A percentile compares a stretch with the other conserved stretches of the same genome.
phyloP scores from a whole-genome alignment of 2,329 filamentous ascomycete species.

The Harringtonia aguacate region DNA sequence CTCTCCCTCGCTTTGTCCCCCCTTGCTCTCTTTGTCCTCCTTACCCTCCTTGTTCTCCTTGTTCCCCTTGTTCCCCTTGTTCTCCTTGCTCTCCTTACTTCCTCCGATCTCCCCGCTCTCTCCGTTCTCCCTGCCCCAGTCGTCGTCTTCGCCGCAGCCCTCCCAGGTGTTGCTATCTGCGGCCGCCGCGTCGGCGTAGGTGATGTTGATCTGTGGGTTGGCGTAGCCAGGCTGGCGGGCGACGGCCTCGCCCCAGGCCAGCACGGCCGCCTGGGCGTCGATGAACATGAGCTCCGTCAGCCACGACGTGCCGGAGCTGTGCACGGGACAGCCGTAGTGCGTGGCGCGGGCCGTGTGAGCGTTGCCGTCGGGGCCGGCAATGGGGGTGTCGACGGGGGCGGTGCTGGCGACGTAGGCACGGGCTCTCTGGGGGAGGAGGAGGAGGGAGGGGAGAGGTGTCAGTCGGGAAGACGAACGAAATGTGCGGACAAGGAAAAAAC shows the following conservation, averaged over 20 bases:
- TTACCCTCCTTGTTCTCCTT: too few species aligned
- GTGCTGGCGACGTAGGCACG: constrained; percentile 50
- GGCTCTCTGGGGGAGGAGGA: too few species aligned
- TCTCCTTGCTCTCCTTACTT: not conserved
- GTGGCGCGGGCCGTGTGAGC: constrained; percentile 25
- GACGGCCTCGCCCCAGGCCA: constrained; percentile 18
- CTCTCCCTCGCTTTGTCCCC: too few species aligned
- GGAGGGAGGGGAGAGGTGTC: too few species aligned
- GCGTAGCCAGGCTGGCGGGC: constrained; percentile 13
- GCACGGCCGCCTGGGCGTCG: constrained; percentile 15
- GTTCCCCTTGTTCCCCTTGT: not conserved
- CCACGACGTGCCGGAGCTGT: constrained; percentile 53
- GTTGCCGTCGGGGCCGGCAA: constrained; percentile 43
- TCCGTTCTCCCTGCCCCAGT: too few species aligned
- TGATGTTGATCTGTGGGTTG: constrained; percentile 14
- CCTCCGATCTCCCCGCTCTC: not conserved
- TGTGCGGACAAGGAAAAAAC: not conserved
- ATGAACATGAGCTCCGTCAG: constrained; percentile 55
- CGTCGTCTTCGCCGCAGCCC: not conserved
- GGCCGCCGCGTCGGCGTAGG: constrained; percentile 9
- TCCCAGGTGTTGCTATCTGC: constrained; percentile 3
- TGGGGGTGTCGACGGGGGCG: constrained; percentile 37
- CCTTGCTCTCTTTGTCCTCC: too few species aligned
- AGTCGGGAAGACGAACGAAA: too few species aligned
- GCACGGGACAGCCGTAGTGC: constrained; percentile 52